These are phyloP conservation scores for Hyphodiscus sp. DNA, from an alignment of 2,329 filamentous ascomycete species.

Conservation along the genomic window DNA sequence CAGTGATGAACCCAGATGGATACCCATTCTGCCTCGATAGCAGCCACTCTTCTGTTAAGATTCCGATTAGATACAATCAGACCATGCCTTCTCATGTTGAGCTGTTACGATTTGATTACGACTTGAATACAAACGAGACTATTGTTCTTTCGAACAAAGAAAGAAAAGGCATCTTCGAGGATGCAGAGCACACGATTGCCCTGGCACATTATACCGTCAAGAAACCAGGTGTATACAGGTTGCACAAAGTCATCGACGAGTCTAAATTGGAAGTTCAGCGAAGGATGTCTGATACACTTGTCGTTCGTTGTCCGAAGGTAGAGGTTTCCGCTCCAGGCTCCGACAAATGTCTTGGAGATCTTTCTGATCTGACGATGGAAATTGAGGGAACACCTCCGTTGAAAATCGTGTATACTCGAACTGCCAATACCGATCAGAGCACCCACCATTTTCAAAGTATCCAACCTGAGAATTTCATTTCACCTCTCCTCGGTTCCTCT, in stretches of 20 bases:
- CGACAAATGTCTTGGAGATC: slow-evolving; percentile 75
- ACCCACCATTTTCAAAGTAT: slow-evolving; percentile 90
- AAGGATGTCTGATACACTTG: slow-evolving; percentile 67
- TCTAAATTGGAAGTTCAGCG: slow-evolving; percentile 90
- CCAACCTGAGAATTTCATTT: slow-evolving; percentile 79
- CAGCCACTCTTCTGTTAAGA: slow-evolving; percentile 50
- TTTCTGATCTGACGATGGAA: slow-evolving; percentile 78
- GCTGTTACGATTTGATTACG: slow-evolving; percentile 78
- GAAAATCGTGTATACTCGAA: slow-evolving; percentile 86
- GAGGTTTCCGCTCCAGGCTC: slow-evolving; percentile 57
- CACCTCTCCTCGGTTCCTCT: slow-evolving; percentile 62
- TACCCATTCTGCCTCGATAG: slow-evolving; percentile 75
- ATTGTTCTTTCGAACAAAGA: slow-evolving; percentile 70
- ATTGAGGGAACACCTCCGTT: slow-evolving; percentile 86
- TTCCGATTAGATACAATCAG: slow-evolving; percentile 91
- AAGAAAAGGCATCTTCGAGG: slow-evolving; percentile 60
- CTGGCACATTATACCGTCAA: slow-evolving; percentile 69
- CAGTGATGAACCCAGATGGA: slow-evolving; percentile 75
- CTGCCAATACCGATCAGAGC: slow-evolving; percentile 75
- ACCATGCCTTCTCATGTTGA: slow-evolving; percentile 86
- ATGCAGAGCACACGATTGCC: slow-evolving; percentile 52
- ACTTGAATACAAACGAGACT: slow-evolving; percentile 71
- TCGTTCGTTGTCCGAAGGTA: slow-evolving; percentile 80
- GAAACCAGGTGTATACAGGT: slow-evolving; percentile 80
- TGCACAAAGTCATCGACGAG: slow-evolving; percentile 82